phyloP scores from a whole-genome alignment of 306 rosid genomes.

The Fragaria vesca region DNA sequence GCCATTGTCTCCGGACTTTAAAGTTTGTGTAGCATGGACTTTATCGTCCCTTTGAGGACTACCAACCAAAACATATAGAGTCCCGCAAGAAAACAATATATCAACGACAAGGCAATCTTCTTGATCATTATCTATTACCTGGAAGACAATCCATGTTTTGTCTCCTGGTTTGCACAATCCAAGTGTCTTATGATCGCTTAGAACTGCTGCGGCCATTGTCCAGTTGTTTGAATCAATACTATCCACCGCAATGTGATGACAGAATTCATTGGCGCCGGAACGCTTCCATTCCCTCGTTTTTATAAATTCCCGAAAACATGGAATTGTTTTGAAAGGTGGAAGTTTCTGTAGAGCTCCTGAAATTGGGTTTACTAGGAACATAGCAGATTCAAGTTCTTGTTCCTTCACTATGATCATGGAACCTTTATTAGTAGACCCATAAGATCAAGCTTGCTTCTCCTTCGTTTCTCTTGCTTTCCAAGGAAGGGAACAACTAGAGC shows the following conservation, averaged over 20 bases:
- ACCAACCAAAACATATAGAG: not conserved
- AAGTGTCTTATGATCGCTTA: not conserved
- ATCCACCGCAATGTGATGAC: not conserved
- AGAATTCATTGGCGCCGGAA: not conserved
- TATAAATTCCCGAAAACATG: not conserved
- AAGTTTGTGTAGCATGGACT: not conserved
- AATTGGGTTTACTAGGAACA: constrained; percentile 1
- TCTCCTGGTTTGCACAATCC: not conserved
- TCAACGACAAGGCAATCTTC: not conserved
- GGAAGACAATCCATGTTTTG: not conserved
- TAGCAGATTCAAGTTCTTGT: not conserved
- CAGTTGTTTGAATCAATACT: not conserved
- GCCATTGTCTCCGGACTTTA: not conserved
- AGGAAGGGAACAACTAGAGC: not conserved
- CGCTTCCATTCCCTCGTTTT: not conserved
- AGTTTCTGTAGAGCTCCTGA: not conserved
- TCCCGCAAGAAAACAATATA: not conserved
- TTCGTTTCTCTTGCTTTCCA: not conserved
- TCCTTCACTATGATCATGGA: not conserved
- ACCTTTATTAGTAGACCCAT: not conserved
- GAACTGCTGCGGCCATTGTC: not conserved
- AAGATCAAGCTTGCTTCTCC: not conserved
- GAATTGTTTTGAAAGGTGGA: not conserved
- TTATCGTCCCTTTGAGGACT: not conserved
- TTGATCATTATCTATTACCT: not conserved